Conservation (phyloP, 1,284 basidiomycete genomes). For the Cryptococcus sp. region DNA sequence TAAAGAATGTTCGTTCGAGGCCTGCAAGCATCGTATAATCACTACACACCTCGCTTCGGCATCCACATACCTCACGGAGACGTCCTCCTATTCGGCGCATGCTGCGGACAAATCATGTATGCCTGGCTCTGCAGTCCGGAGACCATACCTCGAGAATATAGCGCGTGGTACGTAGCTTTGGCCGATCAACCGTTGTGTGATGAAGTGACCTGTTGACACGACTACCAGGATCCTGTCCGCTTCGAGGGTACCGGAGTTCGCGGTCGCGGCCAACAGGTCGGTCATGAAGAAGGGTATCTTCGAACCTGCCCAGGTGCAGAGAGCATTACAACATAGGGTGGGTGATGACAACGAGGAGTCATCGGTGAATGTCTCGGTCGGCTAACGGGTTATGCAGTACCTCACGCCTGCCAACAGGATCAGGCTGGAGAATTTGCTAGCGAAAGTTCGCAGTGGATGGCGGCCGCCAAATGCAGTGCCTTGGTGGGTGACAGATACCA, state of each 20-base stretch:
- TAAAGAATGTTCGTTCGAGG: conserved; percentile 53
- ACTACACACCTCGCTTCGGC: conserved; percentile 49
- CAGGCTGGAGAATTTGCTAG: conserved; percentile 35
- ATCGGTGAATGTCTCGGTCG: conserved; percentile 4
- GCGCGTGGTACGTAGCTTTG: conserved; percentile 61
- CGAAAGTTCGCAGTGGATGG: conserved; percentile 30
- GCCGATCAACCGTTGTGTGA: neutral
- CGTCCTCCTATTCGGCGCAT: conserved; percentile 76
- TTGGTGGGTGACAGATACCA: conserved; percentile 49
- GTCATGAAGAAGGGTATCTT: conserved; percentile 64
- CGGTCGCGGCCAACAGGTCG: conserved; percentile 64
- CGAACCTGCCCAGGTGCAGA: conserved; percentile 62
- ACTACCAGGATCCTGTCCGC: conserved; percentile 62
- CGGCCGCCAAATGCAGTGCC: conserved; percentile 58
- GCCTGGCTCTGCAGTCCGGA: conserved; percentile 78
- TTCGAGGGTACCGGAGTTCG: conserved; percentile 64
- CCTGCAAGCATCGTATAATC: conserved; percentile 56
- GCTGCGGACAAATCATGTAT: conserved; percentile 88
- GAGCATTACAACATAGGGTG: conserved; percentile 59
- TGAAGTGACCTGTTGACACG: neutral
- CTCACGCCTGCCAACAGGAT: conserved; percentile 39
- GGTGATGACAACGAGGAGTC: conserved; percentile 22
- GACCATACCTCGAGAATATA: conserved; percentile 76
- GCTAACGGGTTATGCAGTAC: conserved; percentile 15
- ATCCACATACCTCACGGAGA: conserved; percentile 81